Conservation (phyloP, 345 rosid species). For the Raphanus sativus region DNA sequence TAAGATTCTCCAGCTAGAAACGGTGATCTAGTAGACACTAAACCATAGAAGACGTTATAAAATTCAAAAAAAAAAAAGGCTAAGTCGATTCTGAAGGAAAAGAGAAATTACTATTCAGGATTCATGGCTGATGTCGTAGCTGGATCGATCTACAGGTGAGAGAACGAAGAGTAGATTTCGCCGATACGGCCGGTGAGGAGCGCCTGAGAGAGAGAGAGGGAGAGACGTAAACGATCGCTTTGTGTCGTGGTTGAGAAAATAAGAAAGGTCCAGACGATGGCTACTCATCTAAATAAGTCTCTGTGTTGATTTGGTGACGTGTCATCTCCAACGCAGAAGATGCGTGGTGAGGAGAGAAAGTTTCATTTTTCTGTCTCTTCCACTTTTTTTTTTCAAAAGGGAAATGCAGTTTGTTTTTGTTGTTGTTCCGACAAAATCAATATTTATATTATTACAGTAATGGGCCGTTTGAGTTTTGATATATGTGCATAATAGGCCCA, state of each 20-base stretch:
- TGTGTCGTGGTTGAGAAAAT: conserved; percentile 28
- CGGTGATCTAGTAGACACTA: neutral
- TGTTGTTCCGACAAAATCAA: neutral
- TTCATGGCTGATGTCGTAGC: conserved; percentile 57
- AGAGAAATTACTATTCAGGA: conserved; percentile 78
- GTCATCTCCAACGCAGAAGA: conserved; percentile 29
- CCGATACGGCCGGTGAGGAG: conserved; percentile 39
- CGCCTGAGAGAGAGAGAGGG: conserved; percentile 23
- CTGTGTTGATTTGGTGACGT: conserved; percentile 27
- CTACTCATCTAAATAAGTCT: conserved; percentile 25
- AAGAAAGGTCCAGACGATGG: conserved; percentile 17
- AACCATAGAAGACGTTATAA: neutral
- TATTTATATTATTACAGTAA: neutral
- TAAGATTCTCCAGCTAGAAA: neutral
- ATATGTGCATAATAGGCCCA: conserved; percentile 25
- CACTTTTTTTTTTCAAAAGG: neutral
- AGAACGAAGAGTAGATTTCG: conserved; percentile 18
- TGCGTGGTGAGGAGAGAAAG: conserved; percentile 35
- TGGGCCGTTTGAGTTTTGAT: neutral
- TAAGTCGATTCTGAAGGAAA: conserved; percentile 7
- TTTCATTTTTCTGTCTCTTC: neutral
- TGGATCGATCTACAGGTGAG: conserved; percentile 14
- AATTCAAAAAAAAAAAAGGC: neutral
- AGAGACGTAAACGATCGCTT: conserved; percentile 28
- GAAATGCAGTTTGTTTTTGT: neutral